Base-by-base conservation (phyloP, 2,329 filamentous ascomycete species). In the Lasiodiplodia hormozganensis region DNA sequence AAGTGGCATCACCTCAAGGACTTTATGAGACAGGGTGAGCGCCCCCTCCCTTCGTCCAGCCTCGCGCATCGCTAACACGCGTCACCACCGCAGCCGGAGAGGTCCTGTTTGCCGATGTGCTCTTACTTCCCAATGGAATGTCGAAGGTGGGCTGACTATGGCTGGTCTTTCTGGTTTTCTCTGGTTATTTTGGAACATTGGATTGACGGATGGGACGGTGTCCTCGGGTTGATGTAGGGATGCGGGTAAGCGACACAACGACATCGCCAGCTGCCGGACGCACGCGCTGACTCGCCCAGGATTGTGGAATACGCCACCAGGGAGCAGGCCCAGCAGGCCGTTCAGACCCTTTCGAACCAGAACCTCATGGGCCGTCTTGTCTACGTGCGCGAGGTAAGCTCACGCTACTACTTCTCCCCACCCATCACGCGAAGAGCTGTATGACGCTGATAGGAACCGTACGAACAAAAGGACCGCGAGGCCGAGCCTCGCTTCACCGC, bases 241-340 rank as follows among this genome's bases (percentile, higher is more conserved):
- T 99, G 95, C 95, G 96, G 96, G 94, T 97, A 90, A 90, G 94
- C 89, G 66, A 53, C 60, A 40, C 43, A 31, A 23, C 60, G 4
- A 25, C 14, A 34, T n/a, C 52, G 53, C 54, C 38, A 38, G 23
- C 12, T 23, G 4, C 60, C 31, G 31, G n/a, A 34, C 31, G n/a
- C 47, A 25, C 14, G 11, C n/a, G 12, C 60, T 64, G 43, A 64
- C 28, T 34, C 21, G 43, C 43, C 18, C 73, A 97, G 94, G 87
- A 99, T 99, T 93, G 96, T 99, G 91, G 96, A 99, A 91, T 99
- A 99, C 90, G 94, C 94, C 82, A 97, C 95, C 78, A 93, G 94
- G 89, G 96, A 99, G 80, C 94, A 99, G 91, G 96, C 96, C 80
- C 96, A 98, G 83, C 92, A 93, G 82, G 96, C 96, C 79, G 96